Percentiles rank a stretch among this genome's conserved stretches.
Conservation (phyloP, 805 yeast genomes). For the Zygotorulaspora sp. region DNA sequence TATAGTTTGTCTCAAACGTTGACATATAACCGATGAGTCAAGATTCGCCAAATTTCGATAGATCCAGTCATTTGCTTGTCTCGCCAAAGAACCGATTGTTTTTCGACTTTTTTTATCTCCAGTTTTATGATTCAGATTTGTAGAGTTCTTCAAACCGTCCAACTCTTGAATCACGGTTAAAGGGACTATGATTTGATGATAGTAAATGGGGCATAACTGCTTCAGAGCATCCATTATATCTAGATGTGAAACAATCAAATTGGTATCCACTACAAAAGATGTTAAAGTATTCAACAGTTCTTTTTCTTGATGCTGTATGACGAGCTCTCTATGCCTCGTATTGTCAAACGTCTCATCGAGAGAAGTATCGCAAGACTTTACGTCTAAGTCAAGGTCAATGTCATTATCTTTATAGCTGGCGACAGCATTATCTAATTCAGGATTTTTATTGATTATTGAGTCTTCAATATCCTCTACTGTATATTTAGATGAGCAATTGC, state of each 20-base stretch:
- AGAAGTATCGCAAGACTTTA: neutral
- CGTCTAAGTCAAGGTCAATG: too few relatives aligned
- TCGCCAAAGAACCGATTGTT: conserved; percentile 50
- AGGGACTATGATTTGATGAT: conserved; percentile 61
- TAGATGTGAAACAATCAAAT: conserved; percentile 70
- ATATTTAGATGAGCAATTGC: conserved; percentile 10
- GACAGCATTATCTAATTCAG: neutral
- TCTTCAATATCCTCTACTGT: conserved; percentile 21
- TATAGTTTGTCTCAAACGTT: conserved; percentile 51
- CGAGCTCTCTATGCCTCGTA: neutral
- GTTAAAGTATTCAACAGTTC: conserved; percentile 22
- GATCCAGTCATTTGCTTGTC: conserved; percentile 78
- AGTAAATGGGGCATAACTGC: conserved; percentile 38
- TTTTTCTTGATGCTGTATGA: conserved; percentile 1
- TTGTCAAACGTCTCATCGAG: neutral
- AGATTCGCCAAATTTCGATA: conserved; percentile 52
- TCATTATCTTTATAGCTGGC: too few relatives aligned
- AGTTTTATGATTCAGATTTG: conserved; percentile 12
- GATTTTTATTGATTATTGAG: neutral
- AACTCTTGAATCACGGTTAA: conserved; percentile 65
- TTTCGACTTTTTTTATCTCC: conserved; percentile 8
- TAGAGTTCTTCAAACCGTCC: conserved; percentile 69
- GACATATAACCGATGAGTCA: conserved; percentile 56
- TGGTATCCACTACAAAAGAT: conserved; percentile 72
- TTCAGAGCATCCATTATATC: conserved; percentile 51